These are phyloP conservation scores for Graphilbum fragrans DNA, from an alignment of 2,329 filamentous ascomycete genomes.

Conservation along the genomic window DNA sequence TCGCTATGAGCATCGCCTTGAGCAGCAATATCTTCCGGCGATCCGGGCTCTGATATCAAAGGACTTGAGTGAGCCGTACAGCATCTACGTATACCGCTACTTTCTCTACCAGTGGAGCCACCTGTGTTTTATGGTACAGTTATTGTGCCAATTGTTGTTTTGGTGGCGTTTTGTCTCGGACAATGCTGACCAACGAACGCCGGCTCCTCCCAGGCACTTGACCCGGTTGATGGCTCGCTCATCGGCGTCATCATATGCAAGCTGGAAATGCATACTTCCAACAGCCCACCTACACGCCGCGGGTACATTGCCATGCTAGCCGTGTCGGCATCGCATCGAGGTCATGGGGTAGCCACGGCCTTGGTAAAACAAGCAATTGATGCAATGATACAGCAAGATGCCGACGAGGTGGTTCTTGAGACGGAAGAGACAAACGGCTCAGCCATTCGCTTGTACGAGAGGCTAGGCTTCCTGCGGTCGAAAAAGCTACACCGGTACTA, in stretches of 20 bases:
- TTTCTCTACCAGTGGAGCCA: constrained; percentile 97
- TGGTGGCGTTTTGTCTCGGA: constrained; percentile 1
- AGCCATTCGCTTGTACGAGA: constrained; percentile 85
- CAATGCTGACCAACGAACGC: background rate
- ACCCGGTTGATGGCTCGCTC: constrained; percentile 49
- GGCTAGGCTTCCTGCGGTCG: constrained; percentile 79
- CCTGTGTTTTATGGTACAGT: constrained; percentile 78
- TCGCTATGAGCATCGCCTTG: constrained; percentile 49
- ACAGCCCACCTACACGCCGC: constrained; percentile 59
- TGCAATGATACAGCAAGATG: constrained; percentile 70
- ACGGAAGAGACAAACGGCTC: constrained; percentile 88
- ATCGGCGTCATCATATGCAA: constrained; percentile 92
- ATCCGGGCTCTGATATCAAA: constrained; percentile 91
- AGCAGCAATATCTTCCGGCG: constrained; percentile 59
- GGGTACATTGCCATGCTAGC: constrained; percentile 99
- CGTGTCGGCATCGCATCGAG: constrained; percentile 68
- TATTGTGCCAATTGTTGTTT: background rate
- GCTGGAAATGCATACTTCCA: constrained; percentile 77
- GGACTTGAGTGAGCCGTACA: constrained; percentile 94
- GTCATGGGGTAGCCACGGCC: constrained; percentile 75
- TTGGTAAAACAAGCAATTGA: constrained; percentile 87
- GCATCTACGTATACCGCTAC: constrained; percentile 98
- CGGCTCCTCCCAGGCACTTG: constrained; percentile 35
- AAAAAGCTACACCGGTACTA: constrained; percentile 95
- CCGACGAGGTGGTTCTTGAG: constrained; percentile 91